Base-by-base conservation (phyloP, 192 early-diverging fungal genomes). In the Rhizoclosmatium sp. region DNA sequence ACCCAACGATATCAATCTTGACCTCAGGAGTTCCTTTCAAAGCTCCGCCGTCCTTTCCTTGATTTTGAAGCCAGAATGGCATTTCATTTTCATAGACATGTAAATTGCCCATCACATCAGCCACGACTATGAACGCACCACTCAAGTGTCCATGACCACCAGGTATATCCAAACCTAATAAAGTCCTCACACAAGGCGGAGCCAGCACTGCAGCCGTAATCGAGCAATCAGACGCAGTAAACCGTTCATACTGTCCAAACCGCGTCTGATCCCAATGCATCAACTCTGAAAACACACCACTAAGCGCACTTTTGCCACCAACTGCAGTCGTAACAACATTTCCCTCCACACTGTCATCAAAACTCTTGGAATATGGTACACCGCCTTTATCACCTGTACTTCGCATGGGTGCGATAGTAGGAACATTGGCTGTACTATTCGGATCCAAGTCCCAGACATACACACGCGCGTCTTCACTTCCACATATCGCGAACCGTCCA, bases 401-500 rank as follows among this genome's bases (percentile, higher is more conserved):
- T 23, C 48, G 5, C 16, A 40, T 40, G 16, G 16, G 14, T 5
- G 69, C 54, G 23, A 40, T 21, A 19, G 45, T 23, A 4, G 45
- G 9, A 5, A 16, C 31, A 39, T 56, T 56, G 2, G 69, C 47
- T 9, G 5, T 23, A 54, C 75, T 76, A 42, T 76, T 76, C 5
- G 75, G 75, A 56, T 76, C 75, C 40, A 76, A 42, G 42, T 76
- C 65, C 75, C 75, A 76, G n/a, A 97, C 82, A 78, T 93, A 94
- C 2, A 95, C 85, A 66, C 88, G 83, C 40, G 87, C 81, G 81
- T 96, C 93, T 74, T 97, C 96, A 14, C 92, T 93, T 3, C 93
- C 94, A 68, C 90, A 92, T 46, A 97, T 88, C 44, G 96, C 93
- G 75, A 91, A 95, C 70, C 86, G 78, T 31, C 93, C 93, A 81